Conservation (phyloP, 176 grass and related monocot species). For the Luzula sylvatica region DNA sequence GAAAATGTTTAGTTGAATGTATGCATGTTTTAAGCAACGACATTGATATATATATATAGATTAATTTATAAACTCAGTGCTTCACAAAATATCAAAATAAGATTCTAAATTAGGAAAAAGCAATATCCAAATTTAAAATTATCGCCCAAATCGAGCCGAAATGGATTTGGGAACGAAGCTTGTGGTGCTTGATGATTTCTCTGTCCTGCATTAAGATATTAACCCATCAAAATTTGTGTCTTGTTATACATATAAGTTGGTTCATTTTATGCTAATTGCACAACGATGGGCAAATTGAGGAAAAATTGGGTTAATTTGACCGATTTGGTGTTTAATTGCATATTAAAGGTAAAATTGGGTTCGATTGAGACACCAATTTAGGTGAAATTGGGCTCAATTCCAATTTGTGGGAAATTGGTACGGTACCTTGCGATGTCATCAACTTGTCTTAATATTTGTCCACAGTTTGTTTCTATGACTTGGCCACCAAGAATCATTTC, state of each 20-base stretch:
- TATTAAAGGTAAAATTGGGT: too few species aligned
- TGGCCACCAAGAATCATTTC: slow-evolving; percentile 91
- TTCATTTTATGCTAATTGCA: background rate
- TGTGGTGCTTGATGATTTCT: slow-evolving; percentile 70
- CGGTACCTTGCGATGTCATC: slow-evolving; percentile 63
- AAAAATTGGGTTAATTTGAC: background rate
- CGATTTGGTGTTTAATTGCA: too few species aligned
- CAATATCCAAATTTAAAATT: background rate
- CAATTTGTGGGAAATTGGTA: too few species aligned
- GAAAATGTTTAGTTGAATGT: too few species aligned
- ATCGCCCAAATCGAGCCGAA: slow-evolving; percentile 58
- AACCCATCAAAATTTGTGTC: background rate
- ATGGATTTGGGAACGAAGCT: slow-evolving; percentile 77
- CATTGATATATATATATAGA: too few species aligned
- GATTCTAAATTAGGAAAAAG: background rate
- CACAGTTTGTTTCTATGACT: slow-evolving; percentile 83
- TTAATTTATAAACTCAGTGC: too few species aligned
- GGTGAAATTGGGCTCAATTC: too few species aligned
- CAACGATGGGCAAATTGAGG: background rate
- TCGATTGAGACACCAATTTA: too few species aligned
- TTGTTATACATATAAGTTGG: too few species aligned
- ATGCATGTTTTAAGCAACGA: too few species aligned
- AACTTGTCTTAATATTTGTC: slow-evolving; percentile 55
- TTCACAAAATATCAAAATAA: background rate
- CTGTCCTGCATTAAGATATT: slow-evolving; percentile 32